Evolutionary conservation across 352 stramenopile genomes (phyloP).

Genomic region (Phytophthora vignae): DNA sequence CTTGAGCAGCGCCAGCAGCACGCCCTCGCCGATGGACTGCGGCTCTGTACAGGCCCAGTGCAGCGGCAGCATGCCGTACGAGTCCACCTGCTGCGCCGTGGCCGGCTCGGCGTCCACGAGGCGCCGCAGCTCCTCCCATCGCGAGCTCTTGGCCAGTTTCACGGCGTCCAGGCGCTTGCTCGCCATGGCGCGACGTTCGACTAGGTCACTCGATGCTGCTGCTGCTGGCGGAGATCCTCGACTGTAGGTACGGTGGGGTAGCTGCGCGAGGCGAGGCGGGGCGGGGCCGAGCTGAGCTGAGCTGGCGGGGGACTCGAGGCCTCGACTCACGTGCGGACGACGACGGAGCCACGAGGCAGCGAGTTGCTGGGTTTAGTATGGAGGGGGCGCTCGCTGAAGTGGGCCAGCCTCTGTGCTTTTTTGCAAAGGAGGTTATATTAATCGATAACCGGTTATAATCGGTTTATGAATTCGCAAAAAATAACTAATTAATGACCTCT

Average conservation of each 20-base stretch:
- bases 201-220: slow-evolving; percentile 9
- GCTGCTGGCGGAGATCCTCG: background rate
- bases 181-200: slow-evolving; percentile 28
- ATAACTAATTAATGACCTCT: too few relatives aligned
- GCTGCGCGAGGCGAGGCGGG: background rate
- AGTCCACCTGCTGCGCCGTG: slow-evolving; percentile 80
- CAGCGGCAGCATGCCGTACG: slow-evolving; percentile 89
- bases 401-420: too few relatives aligned
- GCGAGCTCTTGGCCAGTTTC: slow-evolving; percentile 84
- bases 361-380: slow-evolving; percentile 19
- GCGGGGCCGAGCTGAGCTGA: background rate
- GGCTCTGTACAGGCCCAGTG: slow-evolving; percentile 90
- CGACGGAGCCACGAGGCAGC: slow-evolving; percentile 19
- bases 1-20: slow-evolving; percentile 84
- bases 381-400: too few relatives aligned
- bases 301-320: slow-evolving; percentile 7
- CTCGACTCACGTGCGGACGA: slow-evolving; percentile 5
- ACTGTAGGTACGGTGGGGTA: too few relatives aligned
- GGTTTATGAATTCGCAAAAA: too few relatives aligned
- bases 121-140: slow-evolving; percentile 79
- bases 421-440: too few relatives aligned
- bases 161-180: slow-evolving; percentile 83
- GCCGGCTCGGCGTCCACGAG: slow-evolving; percentile 78
- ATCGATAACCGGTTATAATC: too few relatives aligned
- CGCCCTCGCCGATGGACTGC: slow-evolving; percentile 72